Percentiles rank a stretch among this genome's conserved stretches.
phyloP scores from a whole-genome alignment of 805 yeast species.

The Myxozyma monticola region DNA sequence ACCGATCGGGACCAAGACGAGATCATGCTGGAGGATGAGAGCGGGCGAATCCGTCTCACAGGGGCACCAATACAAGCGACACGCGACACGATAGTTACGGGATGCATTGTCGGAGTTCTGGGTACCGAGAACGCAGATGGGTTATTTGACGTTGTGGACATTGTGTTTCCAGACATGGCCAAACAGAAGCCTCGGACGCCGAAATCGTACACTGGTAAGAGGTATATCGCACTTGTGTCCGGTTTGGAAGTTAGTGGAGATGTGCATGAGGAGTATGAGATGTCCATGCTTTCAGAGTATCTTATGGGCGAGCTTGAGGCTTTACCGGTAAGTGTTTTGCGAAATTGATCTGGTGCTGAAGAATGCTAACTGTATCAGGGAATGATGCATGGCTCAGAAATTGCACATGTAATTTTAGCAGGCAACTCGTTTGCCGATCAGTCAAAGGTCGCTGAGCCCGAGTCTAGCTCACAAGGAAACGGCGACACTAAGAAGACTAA shows the following conservation, averaged over 20 bases:
- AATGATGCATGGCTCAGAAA: constrained; percentile 31
- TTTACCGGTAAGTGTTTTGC: constrained; percentile 29
- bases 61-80: constrained; percentile 41
- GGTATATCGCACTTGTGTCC: constrained; percentile 67
- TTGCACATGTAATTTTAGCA: constrained; percentile 60
- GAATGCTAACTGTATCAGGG: constrained; percentile 24
- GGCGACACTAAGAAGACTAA: constrained; percentile 14
- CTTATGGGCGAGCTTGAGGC: constrained; percentile 67
- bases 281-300: constrained; percentile 66
- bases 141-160: constrained; percentile 76
- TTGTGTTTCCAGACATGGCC: constrained; percentile 66
- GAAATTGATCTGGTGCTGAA: neutral
- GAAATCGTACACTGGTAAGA: constrained; percentile 3
- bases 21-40: constrained; percentile 84
- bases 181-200: constrained; percentile 48
- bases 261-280: constrained; percentile 45
- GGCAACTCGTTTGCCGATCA: constrained; percentile 62
- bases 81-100: constrained; percentile 74
- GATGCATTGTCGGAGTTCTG: constrained; percentile 78
- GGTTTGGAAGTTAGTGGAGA: constrained; percentile 64
- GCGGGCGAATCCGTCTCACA: constrained; percentile 77
- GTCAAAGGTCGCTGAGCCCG: constrained; percentile 6
- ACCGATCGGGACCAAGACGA: constrained; percentile 56
- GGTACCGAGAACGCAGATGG: constrained; percentile 88
- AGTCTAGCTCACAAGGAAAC: too few relatives aligned